Conservation (phyloP, 495 filamentous ascomycete genomes). For the Tetracladium setigerum region DNA sequence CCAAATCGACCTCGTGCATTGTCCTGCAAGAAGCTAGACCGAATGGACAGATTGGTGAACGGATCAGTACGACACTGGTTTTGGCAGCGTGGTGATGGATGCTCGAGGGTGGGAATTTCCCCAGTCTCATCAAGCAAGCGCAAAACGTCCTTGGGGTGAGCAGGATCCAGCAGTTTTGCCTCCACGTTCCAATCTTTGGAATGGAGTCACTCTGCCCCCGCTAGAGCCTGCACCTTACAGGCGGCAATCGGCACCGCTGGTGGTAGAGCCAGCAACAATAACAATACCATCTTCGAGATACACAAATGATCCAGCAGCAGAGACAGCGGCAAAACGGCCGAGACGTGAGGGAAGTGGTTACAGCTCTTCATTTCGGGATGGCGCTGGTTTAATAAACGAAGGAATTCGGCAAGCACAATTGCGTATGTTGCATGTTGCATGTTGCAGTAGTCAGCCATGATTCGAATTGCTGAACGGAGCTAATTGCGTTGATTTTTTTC, state of each 20-base stretch:
- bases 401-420: no score
- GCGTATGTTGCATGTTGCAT: no score
- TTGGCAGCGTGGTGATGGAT: constrained; percentile 19
- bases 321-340: constrained; percentile 5
- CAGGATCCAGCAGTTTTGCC: background rate
- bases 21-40: constrained; percentile 1
- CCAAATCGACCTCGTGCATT: no score
- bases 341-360: constrained; percentile 17
- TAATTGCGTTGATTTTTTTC: no score
- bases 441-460: no score
- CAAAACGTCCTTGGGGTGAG: constrained; percentile 22
- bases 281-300: background rate
- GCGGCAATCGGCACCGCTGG: background rate
- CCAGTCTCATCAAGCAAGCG: constrained; percentile 11
- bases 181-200: constrained; percentile 1
- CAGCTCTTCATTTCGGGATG: constrained; percentile 1
- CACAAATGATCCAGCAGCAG: background rate
- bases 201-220: constrained; percentile 11
- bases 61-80: constrained; percentile 8
- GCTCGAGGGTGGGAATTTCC: constrained; percentile 17
- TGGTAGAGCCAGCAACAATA: background rate
- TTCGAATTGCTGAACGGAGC: no score
- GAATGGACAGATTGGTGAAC: constrained; percentile 15
- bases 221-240: constrained; percentile 10
- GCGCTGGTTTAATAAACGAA: no score